Conservation (phyloP, 1,284 basidiomycete genomes). For the Crepidotus sp. region DNA sequence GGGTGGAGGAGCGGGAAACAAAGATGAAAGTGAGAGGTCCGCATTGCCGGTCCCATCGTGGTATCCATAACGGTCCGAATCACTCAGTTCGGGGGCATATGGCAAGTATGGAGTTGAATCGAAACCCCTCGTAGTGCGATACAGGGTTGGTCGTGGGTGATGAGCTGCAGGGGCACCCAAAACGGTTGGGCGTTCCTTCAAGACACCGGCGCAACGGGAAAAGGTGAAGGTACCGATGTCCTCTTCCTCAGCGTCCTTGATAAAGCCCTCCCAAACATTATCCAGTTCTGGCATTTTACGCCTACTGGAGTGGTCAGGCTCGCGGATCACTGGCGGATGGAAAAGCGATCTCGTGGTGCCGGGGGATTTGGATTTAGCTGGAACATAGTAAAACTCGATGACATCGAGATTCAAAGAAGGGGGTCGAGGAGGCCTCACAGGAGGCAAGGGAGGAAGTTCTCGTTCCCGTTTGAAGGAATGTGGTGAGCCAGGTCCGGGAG, state of each 20-base stretch:
- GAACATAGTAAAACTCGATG: slow-evolving; percentile 2
- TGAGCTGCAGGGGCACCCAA: neutral
- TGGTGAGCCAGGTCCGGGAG: slow-evolving; percentile 5
- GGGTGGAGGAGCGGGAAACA: slow-evolving; percentile 36
- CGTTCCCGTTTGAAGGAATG: slow-evolving; percentile 4
- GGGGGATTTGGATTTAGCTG: neutral
- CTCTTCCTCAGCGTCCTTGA: slow-evolving; percentile 13
- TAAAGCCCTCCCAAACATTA: slow-evolving; percentile 23
- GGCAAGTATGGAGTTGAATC: slow-evolving; percentile 25
- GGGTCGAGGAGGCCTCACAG: slow-evolving; percentile 23
- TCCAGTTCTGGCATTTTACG: slow-evolving; percentile 21
- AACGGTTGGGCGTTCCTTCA: neutral
- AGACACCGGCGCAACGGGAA: neutral
- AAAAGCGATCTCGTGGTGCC: neutral
- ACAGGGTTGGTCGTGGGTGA: slow-evolving; percentile 1
- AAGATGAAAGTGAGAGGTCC: slow-evolving; percentile 28
- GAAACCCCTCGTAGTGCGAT: slow-evolving; percentile 12
- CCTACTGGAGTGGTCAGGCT: neutral
- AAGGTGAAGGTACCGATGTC: slow-evolving; percentile 9
- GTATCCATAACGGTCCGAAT: slow-evolving; percentile 10
- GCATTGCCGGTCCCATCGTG: slow-evolving; percentile 7
- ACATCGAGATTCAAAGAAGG: slow-evolving; percentile 22
- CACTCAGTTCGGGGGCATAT: slow-evolving; percentile 12
- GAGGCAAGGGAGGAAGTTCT: slow-evolving; percentile 15
- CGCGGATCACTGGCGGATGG: neutral